Evolutionary conservation across 495 filamentous ascomycete species (phyloP).

Genomic region (Entonaema liquescens): DNA sequence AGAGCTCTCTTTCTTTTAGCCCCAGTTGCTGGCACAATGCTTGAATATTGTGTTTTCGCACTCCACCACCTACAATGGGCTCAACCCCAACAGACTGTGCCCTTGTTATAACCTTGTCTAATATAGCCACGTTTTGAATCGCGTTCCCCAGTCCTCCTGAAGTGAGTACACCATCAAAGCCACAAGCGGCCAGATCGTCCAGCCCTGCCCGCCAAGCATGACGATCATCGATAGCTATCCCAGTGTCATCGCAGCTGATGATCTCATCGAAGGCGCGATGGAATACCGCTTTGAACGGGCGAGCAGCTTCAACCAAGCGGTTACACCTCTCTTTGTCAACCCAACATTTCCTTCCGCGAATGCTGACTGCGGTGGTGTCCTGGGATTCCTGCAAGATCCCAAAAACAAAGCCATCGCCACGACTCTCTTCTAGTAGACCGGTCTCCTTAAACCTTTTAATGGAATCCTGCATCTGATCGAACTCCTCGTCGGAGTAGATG

Average conservation of each 20-base stretch:
- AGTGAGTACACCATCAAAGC: constrained; percentile 53
- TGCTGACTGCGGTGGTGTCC: not conserved
- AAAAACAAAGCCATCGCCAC: constrained; percentile 59
- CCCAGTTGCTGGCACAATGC: constrained; percentile 28
- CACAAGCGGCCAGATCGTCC: constrained; percentile 38
- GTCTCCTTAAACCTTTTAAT: constrained; percentile 44
- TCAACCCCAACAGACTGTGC: constrained; percentile 38
- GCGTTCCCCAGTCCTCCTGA: constrained; percentile 52
- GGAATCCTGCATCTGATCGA: constrained; percentile 41
- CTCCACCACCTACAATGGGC: constrained; percentile 54
- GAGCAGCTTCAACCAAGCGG: constrained; percentile 40
- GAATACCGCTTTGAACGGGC: constrained; percentile 45
- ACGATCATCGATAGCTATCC: constrained; percentile 1
- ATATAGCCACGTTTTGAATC: constrained; percentile 35
- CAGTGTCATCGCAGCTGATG: constrained; percentile 29
- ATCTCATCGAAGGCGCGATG: constrained; percentile 57
- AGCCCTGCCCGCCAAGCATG: constrained; percentile 34
- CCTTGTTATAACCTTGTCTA: constrained; percentile 41
- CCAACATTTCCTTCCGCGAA: constrained; percentile 23
- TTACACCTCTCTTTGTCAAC: constrained; percentile 42
- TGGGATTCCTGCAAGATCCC: constrained; percentile 45
- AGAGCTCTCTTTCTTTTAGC: constrained; percentile 10
- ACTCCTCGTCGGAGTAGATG: constrained; percentile 49
- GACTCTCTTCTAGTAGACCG: constrained; percentile 33
- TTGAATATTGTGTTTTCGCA: constrained; percentile 46